A percentile compares a stretch with the other conserved stretches of the same genome.
These are phyloP conservation scores for Sporothrix brunneoviolacea DNA, from an alignment of 2,329 filamentous ascomycete genomes.

Conservation along the genomic window DNA sequence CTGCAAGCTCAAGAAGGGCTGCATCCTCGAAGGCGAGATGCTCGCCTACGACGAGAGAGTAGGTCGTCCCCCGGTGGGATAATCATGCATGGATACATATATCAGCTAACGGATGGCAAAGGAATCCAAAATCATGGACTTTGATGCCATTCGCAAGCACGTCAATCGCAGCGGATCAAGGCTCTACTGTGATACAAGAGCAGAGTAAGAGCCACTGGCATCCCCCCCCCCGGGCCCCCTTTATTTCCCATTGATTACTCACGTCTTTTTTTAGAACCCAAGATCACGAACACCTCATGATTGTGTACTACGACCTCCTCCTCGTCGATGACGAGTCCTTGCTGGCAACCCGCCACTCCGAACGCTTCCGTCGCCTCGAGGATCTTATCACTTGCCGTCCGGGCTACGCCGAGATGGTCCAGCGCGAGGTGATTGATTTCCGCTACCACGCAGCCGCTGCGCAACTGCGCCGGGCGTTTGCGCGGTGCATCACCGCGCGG, in stretches of 20 bases:
- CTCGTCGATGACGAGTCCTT: constrained; percentile 48
- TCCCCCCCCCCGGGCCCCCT: too few relatives aligned
- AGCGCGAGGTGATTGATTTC: constrained; percentile 64
- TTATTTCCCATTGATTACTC: neutral
- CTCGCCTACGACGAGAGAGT: constrained; percentile 66
- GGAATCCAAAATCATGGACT: constrained; percentile 60
- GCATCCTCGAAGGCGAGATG: constrained; percentile 79
- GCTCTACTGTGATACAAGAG: neutral
- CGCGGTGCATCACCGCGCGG: constrained; percentile 55
- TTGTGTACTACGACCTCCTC: constrained; percentile 54
- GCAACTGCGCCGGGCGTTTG: constrained; percentile 58
- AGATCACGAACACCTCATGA: constrained; percentile 51
- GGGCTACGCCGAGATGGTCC: constrained; percentile 61
- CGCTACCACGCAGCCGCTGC: constrained; percentile 41
- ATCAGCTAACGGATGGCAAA: constrained; percentile 25
- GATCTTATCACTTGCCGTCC: constrained; percentile 42
- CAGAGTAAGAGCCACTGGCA: neutral
- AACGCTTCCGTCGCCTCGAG: constrained; percentile 54
- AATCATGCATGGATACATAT: too few relatives aligned
- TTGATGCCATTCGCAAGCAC: constrained; percentile 78
- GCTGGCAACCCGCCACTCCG: constrained; percentile 45
- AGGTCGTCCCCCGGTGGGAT: too few relatives aligned
- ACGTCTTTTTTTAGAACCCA: constrained; percentile 32
- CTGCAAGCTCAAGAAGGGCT: constrained; percentile 56
- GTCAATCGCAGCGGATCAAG: constrained; percentile 61